A percentile compares a stretch with the other conserved stretches of the same genome.
Evolutionary conservation across 2,329 filamentous ascomycete species (phyloP).

Genomic region (Phaeosphaeriaceae sp.): DNA sequence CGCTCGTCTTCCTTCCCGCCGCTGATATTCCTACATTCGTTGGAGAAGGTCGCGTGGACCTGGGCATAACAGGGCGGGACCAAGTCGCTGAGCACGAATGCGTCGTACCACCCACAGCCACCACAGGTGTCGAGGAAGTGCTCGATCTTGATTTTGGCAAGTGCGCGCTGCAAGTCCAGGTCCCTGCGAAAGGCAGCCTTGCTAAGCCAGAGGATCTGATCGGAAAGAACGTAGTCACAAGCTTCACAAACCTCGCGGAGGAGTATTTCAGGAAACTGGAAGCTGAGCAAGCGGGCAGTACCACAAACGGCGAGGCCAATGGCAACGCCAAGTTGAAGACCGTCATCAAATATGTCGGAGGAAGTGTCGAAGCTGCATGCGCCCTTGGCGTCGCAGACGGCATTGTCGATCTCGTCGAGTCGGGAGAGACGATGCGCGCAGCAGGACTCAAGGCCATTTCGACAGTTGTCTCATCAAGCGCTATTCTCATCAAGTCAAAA

Average conservation of each 20-base stretch:
- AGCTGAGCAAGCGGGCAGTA: slow-evolving; percentile 48
- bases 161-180: slow-evolving; percentile 97
- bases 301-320: slow-evolving; percentile 42
- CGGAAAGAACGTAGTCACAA: slow-evolving; percentile 93
- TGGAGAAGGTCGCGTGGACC: slow-evolving; percentile 88
- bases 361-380: slow-evolving; percentile 96
- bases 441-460: slow-evolving; percentile 93
- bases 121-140: slow-evolving; percentile 76
- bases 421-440: slow-evolving; percentile 96
- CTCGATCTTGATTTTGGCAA: slow-evolving; percentile 89
- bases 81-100: slow-evolving; percentile 92
- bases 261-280: slow-evolving; percentile 87
- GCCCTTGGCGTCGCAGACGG: slow-evolving; percentile 94
- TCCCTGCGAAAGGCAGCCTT: slow-evolving; percentile 82
- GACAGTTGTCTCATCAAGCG: slow-evolving; percentile 86
- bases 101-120: slow-evolving; percentile 54
- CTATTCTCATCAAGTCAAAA: slow-evolving; percentile 91
- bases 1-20: slow-evolving; percentile 94
- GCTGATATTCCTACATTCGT: slow-evolving; percentile 98
- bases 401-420: slow-evolving; percentile 97
- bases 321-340: slow-evolving; percentile 71
- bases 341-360: slow-evolving; percentile 91
- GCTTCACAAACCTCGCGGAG: slow-evolving; percentile 84
- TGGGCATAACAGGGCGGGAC: slow-evolving; percentile 94
- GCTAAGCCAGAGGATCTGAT: slow-evolving; percentile 76